A percentile compares a stretch with the other conserved stretches of the same genome.
Evolutionary conservation across 2,329 filamentous ascomycete genomes (phyloP).

Genomic region (Botrytis byssoidea): DNA sequence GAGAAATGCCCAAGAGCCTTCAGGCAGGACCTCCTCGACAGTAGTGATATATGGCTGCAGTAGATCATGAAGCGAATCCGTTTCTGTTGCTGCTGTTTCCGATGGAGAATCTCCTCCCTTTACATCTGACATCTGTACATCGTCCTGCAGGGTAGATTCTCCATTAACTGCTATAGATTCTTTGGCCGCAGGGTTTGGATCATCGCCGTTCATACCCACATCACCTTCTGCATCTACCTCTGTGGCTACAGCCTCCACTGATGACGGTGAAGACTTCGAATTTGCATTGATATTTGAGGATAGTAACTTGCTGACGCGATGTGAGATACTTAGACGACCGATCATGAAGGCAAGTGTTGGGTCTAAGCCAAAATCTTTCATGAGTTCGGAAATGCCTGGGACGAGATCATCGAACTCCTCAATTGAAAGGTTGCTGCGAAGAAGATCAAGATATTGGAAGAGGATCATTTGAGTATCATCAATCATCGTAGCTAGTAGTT

Average conservation of each 20-base stretch:
- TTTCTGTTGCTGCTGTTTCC: conserved; percentile 45
- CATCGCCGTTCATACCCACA: conserved; percentile 38
- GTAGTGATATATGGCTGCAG: conserved; percentile 72
- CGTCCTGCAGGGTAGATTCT: conserved; percentile 29
- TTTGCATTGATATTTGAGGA: conserved; percentile 30
- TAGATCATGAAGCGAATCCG: conserved; percentile 58
- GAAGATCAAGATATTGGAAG: conserved; percentile 82
- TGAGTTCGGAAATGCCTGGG: conserved; percentile 70
- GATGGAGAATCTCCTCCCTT: conserved; percentile 32
- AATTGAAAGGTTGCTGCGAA: conserved; percentile 73
- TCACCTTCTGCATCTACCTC: conserved; percentile 57
- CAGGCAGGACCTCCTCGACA: conserved; percentile 60
- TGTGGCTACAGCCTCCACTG: conserved; percentile 9
- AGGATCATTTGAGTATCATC: conserved; percentile 88
- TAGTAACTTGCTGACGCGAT: conserved; percentile 49
- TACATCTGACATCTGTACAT: conserved; percentile 45
- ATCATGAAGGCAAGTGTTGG: conserved; percentile 83
- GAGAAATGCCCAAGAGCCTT: conserved; percentile 65
- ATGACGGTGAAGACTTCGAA: conserved; percentile 23
- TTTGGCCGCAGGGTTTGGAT: conserved; percentile 21
- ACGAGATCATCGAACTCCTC: conserved; percentile 77
- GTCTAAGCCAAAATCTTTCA: conserved; percentile 76
- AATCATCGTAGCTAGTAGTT: conserved; percentile 81
- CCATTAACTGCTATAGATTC: conserved; percentile 24
- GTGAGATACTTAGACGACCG: conserved; percentile 69